Conservation (phyloP, 306 rosid species). For the Pyrus betulifolia region DNA sequence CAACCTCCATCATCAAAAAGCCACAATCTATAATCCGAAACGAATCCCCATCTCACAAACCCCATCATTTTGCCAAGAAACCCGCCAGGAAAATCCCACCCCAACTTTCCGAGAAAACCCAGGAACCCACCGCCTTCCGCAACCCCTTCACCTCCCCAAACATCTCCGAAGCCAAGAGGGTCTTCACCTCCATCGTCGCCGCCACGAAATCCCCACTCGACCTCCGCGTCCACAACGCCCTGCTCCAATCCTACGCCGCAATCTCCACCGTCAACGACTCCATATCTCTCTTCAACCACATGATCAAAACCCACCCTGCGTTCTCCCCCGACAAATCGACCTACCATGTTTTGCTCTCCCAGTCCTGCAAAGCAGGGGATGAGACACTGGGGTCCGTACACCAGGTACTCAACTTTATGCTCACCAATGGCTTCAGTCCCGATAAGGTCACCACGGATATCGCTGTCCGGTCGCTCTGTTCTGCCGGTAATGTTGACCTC, state of each 20-base stretch:
- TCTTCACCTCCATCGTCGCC: conserved; percentile 41
- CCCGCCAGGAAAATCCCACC: conserved; percentile 4
- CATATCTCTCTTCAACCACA: conserved; percentile 59
- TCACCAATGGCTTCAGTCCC: conserved; percentile 42
- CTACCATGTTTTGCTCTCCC: conserved; percentile 52
- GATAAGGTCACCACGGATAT: conserved; percentile 59
- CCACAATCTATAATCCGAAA: conserved; percentile 27
- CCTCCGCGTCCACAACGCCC: conserved; percentile 44
- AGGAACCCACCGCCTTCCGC: not conserved
- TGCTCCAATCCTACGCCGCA: conserved; percentile 65
- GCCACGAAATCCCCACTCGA: conserved; percentile 23
- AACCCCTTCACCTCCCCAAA: conserved; percentile 48
- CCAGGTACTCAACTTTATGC: conserved; percentile 64
- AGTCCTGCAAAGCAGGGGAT: conserved; percentile 42
- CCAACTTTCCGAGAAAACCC: conserved; percentile 6
- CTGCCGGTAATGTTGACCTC: conserved; percentile 35
- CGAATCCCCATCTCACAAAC: conserved; percentile 15
- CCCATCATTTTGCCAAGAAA: conserved; percentile 25
- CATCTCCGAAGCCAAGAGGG: conserved; percentile 57
- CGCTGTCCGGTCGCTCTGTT: conserved; percentile 60
- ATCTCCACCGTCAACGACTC: conserved; percentile 59
- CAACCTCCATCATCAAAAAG: conserved; percentile 27
- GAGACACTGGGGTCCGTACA: conserved; percentile 48
- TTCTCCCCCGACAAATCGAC: conserved; percentile 71
- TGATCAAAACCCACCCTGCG: conserved; percentile 43